Base-by-base conservation (phyloP, 495 filamentous ascomycete species). In the Amorphotheca resinae region DNA sequence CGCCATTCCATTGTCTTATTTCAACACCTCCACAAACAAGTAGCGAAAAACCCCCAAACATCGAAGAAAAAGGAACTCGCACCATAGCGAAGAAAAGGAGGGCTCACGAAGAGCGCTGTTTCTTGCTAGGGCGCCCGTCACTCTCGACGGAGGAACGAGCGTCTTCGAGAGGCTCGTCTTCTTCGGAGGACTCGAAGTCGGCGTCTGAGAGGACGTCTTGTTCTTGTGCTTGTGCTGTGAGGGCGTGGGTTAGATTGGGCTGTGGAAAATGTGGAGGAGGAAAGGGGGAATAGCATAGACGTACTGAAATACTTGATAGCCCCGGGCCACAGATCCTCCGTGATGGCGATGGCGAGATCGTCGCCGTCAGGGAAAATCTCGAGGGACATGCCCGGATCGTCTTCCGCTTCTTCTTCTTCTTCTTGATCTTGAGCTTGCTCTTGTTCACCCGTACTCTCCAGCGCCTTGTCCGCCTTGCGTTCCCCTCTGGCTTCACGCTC, bases 301-400 rank as follows among this genome's bases (percentile, higher is more conserved):
- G 60, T 64, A 94, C 87, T 82, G 60, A 88, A 96, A 59, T 87
- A 87, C 58, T 84, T 88, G 55, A 93, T 72, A 20, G 89, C 89
- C 40, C 77, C 72, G 20, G 84, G 80, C 77, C 80, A 96, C 36
- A 95, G 65, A 47, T 95, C 87, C 48, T 95, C 88, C 16, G 82
- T 75, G 49, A 95, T 64, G 21, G 77, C 64, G 42, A 88, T 68
- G 15, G 87, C 87, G 12, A 95, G 49, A 45, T 84, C 77, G 41
- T 91, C 85, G 3, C 85, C 89, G 18, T 70, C 70, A 1, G 79
- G 79, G 67, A 87, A 93, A 42, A 89, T 78, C 60, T 95, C 87
- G 14, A 78, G 64, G 1, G 70, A 67, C 12, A 69, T 58, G 20
- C 69, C 67, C 32, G 73, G 61, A 15, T 66, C 70, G 0, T 68